A percentile compares a stretch with the other conserved stretches of the same genome.
Conservation (phyloP, 768 basidiomycete genomes). For the Suillus bovinus region DNA sequence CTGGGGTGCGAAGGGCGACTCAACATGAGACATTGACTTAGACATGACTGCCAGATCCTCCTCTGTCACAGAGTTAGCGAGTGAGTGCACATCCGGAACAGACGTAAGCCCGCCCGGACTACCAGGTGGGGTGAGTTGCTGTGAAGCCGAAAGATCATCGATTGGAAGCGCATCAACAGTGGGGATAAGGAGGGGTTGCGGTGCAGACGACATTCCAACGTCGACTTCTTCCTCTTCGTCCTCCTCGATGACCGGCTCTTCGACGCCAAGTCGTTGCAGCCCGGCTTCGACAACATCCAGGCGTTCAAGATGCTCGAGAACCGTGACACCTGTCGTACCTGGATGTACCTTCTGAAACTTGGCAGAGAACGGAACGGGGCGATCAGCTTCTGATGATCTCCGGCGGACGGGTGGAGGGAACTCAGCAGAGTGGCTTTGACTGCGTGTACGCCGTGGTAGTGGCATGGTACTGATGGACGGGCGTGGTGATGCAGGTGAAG, state of each 20-base stretch:
- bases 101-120: slow-evolving; percentile 52
- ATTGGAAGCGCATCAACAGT: slow-evolving; percentile 27
- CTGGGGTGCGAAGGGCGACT: slow-evolving; percentile 43
- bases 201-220: slow-evolving; percentile 52
- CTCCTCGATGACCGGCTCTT: slow-evolving; percentile 49
- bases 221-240: slow-evolving; percentile 62
- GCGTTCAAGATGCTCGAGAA: slow-evolving; percentile 83
- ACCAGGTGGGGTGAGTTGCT: slow-evolving; percentile 55
- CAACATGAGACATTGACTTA: slow-evolving; percentile 73
- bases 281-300: slow-evolving; percentile 82
- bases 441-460: slow-evolving; percentile 51
- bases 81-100: slow-evolving; percentile 56
- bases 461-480: slow-evolving; percentile 66
- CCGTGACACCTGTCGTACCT: slow-evolving; percentile 83
- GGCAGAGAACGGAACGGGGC: slow-evolving; percentile 82
- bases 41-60: slow-evolving; percentile 75
- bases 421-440: slow-evolving; percentile 58
- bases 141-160: slow-evolving; percentile 35
- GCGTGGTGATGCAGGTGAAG: slow-evolving; percentile 51
- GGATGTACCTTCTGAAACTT: slow-evolving; percentile 84
- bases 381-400: slow-evolving; percentile 59
- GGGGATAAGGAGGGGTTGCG: slow-evolving; percentile 27
- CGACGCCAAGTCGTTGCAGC: slow-evolving; percentile 68
- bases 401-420: slow-evolving; percentile 76
- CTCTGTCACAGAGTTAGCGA: slow-evolving; percentile 59